These are phyloP conservation scores for Exophiala sp. DNA, from an alignment of 2,329 filamentous ascomycete genomes.

Conservation along the genomic window DNA sequence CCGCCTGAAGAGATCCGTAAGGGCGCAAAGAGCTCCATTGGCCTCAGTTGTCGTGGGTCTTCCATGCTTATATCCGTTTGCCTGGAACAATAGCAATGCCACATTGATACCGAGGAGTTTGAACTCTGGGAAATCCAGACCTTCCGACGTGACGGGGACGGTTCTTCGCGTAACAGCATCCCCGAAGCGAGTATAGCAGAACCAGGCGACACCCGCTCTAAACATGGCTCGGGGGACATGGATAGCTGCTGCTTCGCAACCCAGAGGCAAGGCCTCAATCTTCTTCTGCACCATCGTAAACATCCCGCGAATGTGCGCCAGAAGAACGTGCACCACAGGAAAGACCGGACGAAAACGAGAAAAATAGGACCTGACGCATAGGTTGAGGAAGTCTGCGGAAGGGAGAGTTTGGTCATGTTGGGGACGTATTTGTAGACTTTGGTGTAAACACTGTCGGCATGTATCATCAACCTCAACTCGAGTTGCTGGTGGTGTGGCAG, in stretches of 20 bases:
- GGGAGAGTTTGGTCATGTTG: constrained; percentile 21
- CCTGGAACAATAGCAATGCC: constrained; percentile 21
- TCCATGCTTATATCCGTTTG: constrained; percentile 24
- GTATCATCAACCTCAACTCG: constrained; percentile 24
- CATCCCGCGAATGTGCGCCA: no score
- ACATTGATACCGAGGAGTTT: constrained; percentile 27
- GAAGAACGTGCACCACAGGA: constrained; percentile 25
- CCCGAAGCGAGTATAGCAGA: constrained; percentile 27
- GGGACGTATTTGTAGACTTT: constrained; percentile 21
- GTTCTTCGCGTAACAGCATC: no score
- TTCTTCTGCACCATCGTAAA: constrained; percentile 27
- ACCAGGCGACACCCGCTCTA: constrained; percentile 27
- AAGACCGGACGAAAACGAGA: constrained; percentile 23
- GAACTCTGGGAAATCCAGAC: constrained; percentile 30
- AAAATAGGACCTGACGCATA: constrained; percentile 26
- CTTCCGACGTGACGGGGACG: no score
- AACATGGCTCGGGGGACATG: constrained; percentile 30
- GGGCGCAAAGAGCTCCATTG: constrained; percentile 28
- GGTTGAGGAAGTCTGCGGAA: constrained; percentile 25
- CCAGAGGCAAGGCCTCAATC: constrained; percentile 26
- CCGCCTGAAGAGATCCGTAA: constrained; percentile 29
- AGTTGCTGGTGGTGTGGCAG: constrained; percentile 18
- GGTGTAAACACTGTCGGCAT: constrained; percentile 23
- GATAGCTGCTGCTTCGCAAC: constrained; percentile 28
- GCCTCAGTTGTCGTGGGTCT: constrained; percentile 25